Evolutionary conservation across 129 eudicot genomes (phyloP).

Genomic region (Pseudognaphalium luteoalbum): DNA sequence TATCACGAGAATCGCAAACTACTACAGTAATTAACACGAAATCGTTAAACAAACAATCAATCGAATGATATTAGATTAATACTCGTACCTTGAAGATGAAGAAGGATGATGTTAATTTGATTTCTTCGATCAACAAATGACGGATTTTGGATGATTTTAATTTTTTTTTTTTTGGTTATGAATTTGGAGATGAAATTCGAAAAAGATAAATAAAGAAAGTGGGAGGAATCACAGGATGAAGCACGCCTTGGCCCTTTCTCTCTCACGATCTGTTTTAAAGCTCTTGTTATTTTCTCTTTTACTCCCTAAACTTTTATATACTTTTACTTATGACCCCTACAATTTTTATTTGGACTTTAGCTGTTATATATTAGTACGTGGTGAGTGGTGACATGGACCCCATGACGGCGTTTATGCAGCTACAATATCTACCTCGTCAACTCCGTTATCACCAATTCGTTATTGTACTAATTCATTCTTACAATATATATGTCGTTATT

Average conservation of each 20-base stretch:
- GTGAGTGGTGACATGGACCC: conserved; percentile 1
- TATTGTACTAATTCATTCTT: not conserved
- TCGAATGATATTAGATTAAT: too few relatives aligned
- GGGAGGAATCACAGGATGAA: conserved; percentile 5
- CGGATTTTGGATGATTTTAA: not conserved
- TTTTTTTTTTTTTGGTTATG: not conserved
- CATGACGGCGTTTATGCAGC: not conserved
- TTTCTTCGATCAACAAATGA: not conserved
- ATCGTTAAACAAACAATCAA: too few relatives aligned
- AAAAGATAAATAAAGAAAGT: conserved; percentile 9
- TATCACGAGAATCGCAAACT: too few relatives aligned
- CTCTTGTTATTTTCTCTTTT: conserved; percentile 11
- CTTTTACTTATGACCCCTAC: not conserved
- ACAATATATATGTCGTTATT: too few relatives aligned
- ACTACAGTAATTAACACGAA: too few relatives aligned
- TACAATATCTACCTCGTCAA: not conserved
- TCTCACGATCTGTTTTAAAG: conserved; percentile 26
- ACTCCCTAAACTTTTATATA: not conserved
- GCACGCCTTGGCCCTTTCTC: conserved; percentile 32
- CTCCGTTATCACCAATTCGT: not conserved
- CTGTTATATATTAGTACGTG: not conserved
- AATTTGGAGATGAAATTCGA: conserved; percentile 12
- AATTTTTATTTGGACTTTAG: conserved; percentile 1
- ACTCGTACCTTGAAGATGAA: too few relatives aligned
- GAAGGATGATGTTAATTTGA: not conserved